Evolutionary conservation across 2,329 filamentous ascomycete species (phyloP).

Genomic region (Monilinia aucupariae): DNA sequence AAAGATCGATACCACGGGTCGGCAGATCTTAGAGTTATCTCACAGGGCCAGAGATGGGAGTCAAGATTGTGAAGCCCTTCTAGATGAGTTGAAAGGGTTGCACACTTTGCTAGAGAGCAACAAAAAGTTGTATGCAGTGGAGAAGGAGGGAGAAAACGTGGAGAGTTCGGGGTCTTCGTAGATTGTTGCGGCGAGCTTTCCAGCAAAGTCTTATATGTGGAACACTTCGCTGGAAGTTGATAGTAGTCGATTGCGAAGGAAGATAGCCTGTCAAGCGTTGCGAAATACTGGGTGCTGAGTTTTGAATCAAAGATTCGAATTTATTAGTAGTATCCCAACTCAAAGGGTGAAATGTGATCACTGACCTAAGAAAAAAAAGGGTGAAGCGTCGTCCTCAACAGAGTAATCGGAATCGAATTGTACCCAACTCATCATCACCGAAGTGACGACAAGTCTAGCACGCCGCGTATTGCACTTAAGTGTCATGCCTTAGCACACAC

Average conservation of each 20-base stretch:
- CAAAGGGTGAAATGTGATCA: constrained; percentile 10
- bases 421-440: constrained; percentile 28
- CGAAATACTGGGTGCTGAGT: background rate
- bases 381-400: constrained; percentile 36
- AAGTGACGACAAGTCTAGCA: constrained; percentile 41
- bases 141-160: background rate
- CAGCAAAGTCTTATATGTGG: no score
- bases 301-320: background rate
- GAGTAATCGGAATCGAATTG: constrained; percentile 40
- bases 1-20: constrained; percentile 19
- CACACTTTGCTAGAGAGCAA: constrained; percentile 23
- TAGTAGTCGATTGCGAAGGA: background rate
- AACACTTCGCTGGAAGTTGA: background rate
- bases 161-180: background rate
- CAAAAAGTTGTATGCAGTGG: constrained; percentile 15
- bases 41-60: constrained; percentile 15
- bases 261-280: background rate
- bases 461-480: constrained; percentile 96
- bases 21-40: constrained; percentile 23
- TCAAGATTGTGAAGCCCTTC: constrained; percentile 24
- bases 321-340: constrained; percentile 35
- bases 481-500: constrained; percentile 60
- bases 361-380: constrained; percentile 30
- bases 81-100: constrained; percentile 24
- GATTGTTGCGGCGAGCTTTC: background rate